Evolutionary conservation across 78 protist species (phyloP), one percentile per base, ranked within the genome.

Genomic region (Creolimax fragrantissima): DNA sequence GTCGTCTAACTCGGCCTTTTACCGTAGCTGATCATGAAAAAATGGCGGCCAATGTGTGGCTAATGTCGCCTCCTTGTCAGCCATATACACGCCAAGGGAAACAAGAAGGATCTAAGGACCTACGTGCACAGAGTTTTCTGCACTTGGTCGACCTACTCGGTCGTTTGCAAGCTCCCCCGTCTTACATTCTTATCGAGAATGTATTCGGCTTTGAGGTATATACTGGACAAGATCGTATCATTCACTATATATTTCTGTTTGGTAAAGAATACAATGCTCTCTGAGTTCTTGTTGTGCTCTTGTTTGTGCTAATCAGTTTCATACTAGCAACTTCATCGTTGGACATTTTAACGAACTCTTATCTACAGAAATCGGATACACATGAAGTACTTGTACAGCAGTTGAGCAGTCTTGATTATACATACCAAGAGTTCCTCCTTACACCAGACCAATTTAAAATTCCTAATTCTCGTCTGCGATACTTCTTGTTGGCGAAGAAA

Each of bases 11-110:
- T n/a, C n/a, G n/a, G n/a, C n/a, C n/a, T n/a, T n/a, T n/a, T n/a
- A n/a, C n/a, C n/a, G n/a, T 3, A 6, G 93, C 41, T 4, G 66
- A 41, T 39, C 44, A 81, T 11, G 17, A 35, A 32, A 11, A 36
- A 35, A 66, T 84, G 42, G 35, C 2, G 17, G 95, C 92, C 2
- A 94, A 91, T 44, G 0, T 4, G 35, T 94, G 89, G 92, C 45
- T 92, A 39, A 84, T 92, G 45, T 44, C 88, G 17, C 97, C 97
- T 3, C 96, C 96, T 35, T 96, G 97, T 83, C 97, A 96, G 93
- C 97, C 97, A 44, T 95, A 92, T 81, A 91, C 96, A 11, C 94
- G 97, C 83, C 85, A 74, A 6, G 97, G 97, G 36, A 41, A 85
- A 32, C 96, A 93, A 92, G 67, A 44, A 36, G 96, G 93, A 44